Evolutionary conservation across 371 early-diverging fungal species (phyloP), one percentile per base, ranked within the genome.

Genomic region (Apophysomyces variabilis): DNA sequence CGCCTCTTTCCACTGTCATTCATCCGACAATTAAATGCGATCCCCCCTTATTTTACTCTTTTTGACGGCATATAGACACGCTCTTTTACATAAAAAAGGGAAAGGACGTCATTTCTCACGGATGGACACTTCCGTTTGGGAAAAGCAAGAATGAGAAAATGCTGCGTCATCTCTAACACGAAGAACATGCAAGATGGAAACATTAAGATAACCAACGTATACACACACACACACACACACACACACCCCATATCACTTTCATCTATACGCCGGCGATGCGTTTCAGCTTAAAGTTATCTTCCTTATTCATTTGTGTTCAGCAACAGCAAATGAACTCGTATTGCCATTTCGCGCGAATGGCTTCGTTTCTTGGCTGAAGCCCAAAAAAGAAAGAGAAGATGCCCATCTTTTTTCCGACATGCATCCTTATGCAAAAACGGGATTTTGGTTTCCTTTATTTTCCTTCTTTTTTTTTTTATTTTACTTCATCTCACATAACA

Each of bases 401-500:
- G 54, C 54, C 54, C 16, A 50, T 50, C 5, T 50, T 50, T 50
- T 50, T 50, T 26, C 54, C 54, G 54, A 50, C 54, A 50, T n/a
- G 21, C 54, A 50, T 18, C 46, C 32, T 26, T 26, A 26, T 26
- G 32, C 32, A 26, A 26, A 26, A 26, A 26, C 32, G 32, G 32
- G 32, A 26, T 26, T 26, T 3, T 26, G 3, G 32, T 26, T 26
- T 26, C 32, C 32, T 26, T 26, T 26, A 26, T 26, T 26, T 26
- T 26, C 26, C 26, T 26, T 26, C 26, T 26, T 26, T 26, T 26
- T 1, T 21, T 21, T 26, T 26, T 26, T 26, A 1, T 26, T 26
- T 26, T 26, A 26, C 32, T 26, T 26, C 32, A 26, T 26, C 32
- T 26, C 32, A 26, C 32, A 26, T 26, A 26, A 26, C 3, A 26